Evolutionary conservation across 345 rosid genomes (phyloP).

Genomic region (Aquilaria yunnanensis): DNA sequence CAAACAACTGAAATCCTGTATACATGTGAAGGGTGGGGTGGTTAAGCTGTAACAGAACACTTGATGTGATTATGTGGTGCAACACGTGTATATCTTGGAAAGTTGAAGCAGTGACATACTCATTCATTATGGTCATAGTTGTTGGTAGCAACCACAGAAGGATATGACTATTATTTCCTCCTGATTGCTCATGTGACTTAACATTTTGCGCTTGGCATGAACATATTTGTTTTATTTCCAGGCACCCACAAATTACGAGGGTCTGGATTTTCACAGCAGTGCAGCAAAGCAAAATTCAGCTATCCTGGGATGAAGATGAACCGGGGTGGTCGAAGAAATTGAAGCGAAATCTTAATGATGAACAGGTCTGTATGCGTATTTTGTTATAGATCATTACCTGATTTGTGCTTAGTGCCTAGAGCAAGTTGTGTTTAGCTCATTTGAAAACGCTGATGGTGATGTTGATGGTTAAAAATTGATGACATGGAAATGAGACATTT

Average conservation of each 20-base stretch:
- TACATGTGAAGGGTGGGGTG: too few relatives aligned
- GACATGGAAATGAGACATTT: too few relatives aligned
- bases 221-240: slow-evolving; percentile 21
- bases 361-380: slow-evolving; percentile 47
- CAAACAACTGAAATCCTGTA: too few relatives aligned
- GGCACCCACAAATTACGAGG: slow-evolving; percentile 74
- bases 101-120: too few relatives aligned
- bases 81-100: too few relatives aligned
- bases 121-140: too few relatives aligned
- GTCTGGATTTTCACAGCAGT: slow-evolving; percentile 67
- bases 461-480: not conserved
- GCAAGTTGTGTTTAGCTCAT: too few relatives aligned
- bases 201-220: not conserved
- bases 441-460: not conserved
- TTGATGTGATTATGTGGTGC: too few relatives aligned
- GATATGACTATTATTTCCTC: too few relatives aligned
- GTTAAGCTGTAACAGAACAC: too few relatives aligned
- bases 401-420: not conserved
- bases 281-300: slow-evolving; percentile 72
- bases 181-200: too few relatives aligned
- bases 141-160: too few relatives aligned
- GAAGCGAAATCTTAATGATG: slow-evolving; percentile 63
- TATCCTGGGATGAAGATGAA: slow-evolving; percentile 98
- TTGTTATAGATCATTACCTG: not conserved
- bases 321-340: slow-evolving; percentile 78